Evolutionary conservation across 345 rosid genomes (phyloP), one percentile per base, ranked within the genome.

Genomic region (Gossypium herbaceum): DNA sequence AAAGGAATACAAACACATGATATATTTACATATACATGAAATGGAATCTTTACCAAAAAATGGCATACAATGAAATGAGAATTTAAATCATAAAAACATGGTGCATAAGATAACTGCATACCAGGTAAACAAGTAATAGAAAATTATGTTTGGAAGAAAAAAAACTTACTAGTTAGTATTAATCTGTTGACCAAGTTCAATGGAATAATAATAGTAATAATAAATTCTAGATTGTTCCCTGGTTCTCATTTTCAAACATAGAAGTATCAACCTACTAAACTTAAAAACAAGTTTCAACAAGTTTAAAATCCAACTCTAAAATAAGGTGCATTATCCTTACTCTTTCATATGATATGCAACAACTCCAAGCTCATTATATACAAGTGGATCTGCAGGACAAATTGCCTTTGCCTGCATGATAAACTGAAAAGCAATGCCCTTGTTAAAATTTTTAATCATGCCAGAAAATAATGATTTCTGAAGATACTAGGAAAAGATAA

Each of bases 321-420:
- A 54, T 62, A 34, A 68, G 73, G 24, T 68, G 34, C 27, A 75
- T 58, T 50, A 48, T 82, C 75, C 97, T 79, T 87, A 93, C 98
- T 95, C 98, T 79, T 93, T 89, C 98, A 91, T 88, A 77, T 90
- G 85, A 84, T 88, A 95, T 68, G 99, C 92, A 83, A 95, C 99
- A 83, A 95, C 97, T 56, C 98, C 99, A 9, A 93, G 93, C 85
- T 95, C 99, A 77, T 93, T 95, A 79, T 88, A 91, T 43, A 95
- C 94, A 78, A 93, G 92, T 66, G 99, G 99, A 83, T 95, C 98
- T 24, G 94, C 90, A 69, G 94, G 88, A 76, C 97, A 93, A 71
- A 93, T 90, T 61, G 86, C 76, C 87, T 91, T 93, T 64, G 98
- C 97, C 93, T 93, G 97, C 91, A 90, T 88, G 76, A 91, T 88